Conservation (phyloP, 164 flowering plant genomes). For the Nymphaea thermarum region DNA sequence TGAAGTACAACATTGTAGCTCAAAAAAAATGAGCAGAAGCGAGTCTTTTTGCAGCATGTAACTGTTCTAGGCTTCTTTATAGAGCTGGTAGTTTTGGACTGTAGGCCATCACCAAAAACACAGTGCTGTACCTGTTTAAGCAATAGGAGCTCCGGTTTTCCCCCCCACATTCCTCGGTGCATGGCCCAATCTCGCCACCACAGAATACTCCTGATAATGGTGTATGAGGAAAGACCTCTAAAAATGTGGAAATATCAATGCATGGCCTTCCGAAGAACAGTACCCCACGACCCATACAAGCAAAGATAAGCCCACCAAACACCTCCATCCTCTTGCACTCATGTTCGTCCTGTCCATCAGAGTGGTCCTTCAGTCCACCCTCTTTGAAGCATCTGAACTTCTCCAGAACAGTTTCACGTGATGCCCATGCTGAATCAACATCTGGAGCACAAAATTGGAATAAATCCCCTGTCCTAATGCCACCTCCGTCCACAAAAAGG, state of each 20-base stretch:
- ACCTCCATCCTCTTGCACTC: slow-evolving; percentile 18
- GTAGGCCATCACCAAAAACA: slow-evolving; percentile 40
- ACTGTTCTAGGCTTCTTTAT: no score
- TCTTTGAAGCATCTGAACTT: slow-evolving; percentile 28
- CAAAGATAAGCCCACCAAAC: slow-evolving; percentile 53
- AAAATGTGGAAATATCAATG: slow-evolving; percentile 50
- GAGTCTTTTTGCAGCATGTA: no score
- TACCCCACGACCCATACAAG: slow-evolving; percentile 61
- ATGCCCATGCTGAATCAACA: slow-evolving; percentile 22
- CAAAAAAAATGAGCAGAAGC: no score
- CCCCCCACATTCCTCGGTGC: slow-evolving; percentile 4
- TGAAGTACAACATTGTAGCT: no score
- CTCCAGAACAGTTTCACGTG: slow-evolving; percentile 18
- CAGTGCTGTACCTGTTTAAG: slow-evolving; percentile 40
- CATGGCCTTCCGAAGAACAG: slow-evolving; percentile 34
- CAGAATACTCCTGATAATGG: slow-evolving; percentile 57
- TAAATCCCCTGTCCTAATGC: slow-evolving; percentile 57
- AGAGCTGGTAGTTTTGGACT: slow-evolving; percentile 6
- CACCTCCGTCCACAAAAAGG: slow-evolving; percentile 39
- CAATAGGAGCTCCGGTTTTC: slow-evolving; percentile 9
- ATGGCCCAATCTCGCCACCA: slow-evolving; percentile 46
- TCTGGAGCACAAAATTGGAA: slow-evolving; percentile 53
- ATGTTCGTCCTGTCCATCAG: not conserved
- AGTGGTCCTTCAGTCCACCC: slow-evolving; percentile 1
- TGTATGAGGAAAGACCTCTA: slow-evolving; percentile 43